Evolutionary conservation across 768 basidiomycete genomes (phyloP).

Genomic region (Tubosaeta sp.): DNA sequence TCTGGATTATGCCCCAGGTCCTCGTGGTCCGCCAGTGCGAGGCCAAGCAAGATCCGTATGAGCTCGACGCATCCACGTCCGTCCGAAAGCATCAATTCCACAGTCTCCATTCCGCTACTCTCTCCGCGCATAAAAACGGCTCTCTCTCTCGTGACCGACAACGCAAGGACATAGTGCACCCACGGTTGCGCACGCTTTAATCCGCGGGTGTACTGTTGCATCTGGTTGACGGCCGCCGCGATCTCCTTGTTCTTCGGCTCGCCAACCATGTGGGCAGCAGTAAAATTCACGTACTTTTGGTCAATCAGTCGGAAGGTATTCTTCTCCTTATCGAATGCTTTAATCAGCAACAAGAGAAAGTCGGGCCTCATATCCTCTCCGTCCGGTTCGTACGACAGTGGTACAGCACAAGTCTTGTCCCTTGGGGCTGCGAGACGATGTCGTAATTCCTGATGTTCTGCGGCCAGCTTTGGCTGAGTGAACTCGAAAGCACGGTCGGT

Average conservation of each 20-base stretch:
- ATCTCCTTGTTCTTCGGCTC: no score
- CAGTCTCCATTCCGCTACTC: no score
- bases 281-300: background rate
- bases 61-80: background rate
- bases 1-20: background rate
- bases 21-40: background rate
- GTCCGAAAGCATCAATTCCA: no score
- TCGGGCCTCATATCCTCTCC: slow-evolving; percentile 5
- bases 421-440: slow-evolving; percentile 5
- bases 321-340: slow-evolving; percentile 1
- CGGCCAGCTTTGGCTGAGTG: no score
- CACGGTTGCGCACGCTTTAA: slow-evolving; percentile 5
- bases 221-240: no score
- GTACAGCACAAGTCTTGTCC: background rate
- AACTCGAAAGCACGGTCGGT: no score
- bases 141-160: slow-evolving; percentile 1
- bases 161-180: slow-evolving; percentile 1
- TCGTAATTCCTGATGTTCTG: background rate
- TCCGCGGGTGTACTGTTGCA: no score
- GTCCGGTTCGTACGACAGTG: slow-evolving; percentile 32
- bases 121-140: background rate
- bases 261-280: no score
- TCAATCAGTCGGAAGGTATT: background rate
- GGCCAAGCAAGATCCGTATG: background rate
- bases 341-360: background rate